Evolutionary conservation across 1,284 basidiomycete species (phyloP), one percentile per base, ranked within the genome.

Genomic region (Cryptococcus sp.): DNA sequence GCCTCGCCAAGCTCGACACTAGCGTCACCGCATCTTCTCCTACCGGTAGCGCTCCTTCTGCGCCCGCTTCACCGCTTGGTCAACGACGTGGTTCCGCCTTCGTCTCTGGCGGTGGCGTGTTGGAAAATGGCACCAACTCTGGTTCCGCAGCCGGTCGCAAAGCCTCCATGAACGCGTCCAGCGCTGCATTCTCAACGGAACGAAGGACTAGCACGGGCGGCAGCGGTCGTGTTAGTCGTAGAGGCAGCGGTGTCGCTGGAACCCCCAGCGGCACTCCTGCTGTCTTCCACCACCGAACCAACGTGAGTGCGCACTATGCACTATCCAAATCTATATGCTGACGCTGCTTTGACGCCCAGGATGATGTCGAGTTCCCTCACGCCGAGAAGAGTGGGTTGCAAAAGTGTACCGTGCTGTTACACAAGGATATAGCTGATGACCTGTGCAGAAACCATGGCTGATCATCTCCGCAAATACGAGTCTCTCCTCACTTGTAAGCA

Each of bases 381-480:
- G 74, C 76, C 40, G 76, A 75, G 65, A 78, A 77, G 68, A 78
- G 74, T 74, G 50, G 23, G 72, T 66, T 16, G 38, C 6, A 37
- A 34, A 34, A 13, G 13, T 34, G 29, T 34, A 34, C 29, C 29
- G 29, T 2, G 8, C 8, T 10, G 8, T 34, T 10, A 2, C 29
- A n/a, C 26, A 20, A n/a, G n/a, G 3, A 34, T 16, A 8, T 19
- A 1, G 20, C 22, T 16, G 7, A 46, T 22, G 39, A 26, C 7
- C 5, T 17, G 25, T n/a, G 25, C 34, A 76, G 73, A 78, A 63
- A 79, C 78, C 45, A 93, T 93, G 86, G 86, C 88, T 43, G 91
- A 94, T 79, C 89, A 93, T 72, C 82, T 93, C 66, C 83, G 89
- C 76, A 91, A 91, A 80, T 91, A 89, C 68, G 91, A 93, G 81